Base-by-base conservation (phyloP, 1,284 basidiomycete species). In the Gomphus sp. region DNA sequence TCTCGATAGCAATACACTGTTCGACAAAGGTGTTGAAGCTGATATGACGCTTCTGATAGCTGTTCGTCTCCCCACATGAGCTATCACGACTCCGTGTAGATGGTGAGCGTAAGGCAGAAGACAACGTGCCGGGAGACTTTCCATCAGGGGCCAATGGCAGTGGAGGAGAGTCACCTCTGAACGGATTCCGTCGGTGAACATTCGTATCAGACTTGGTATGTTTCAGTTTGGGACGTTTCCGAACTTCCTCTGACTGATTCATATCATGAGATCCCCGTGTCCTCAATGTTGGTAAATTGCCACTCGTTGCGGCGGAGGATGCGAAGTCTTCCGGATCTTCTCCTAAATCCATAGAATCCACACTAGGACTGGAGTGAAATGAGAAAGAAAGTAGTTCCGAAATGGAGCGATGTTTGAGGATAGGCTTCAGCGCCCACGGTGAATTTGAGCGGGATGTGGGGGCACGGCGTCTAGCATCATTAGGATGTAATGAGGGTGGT, bases 11-110 rank as follows among this genome's bases (percentile, higher is more conserved):
- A 63, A 99, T 96, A 69, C 87, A 94, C 72, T 98, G 97, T 72
- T 98, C 93, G 43, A 99, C 96, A 68, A 95, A 96, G 0, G 94
- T 96, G 73, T 98, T 98, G 81, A 99, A 99, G 66, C 83, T 90
- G 74, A 99, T 99, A 71, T 98, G 96, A 62, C 82, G 80, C 72
- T 84, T 85, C 62, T 72, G 73, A 58, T 64, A 65, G 52, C 59
- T 61, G 62, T 66, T 56, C 58, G 69, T 62, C 62, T 67, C 65
- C 28, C 61, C 68, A 64, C 59, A 66, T 59, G 60, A 60, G 48
- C 53, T 50, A 34, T 53, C 58, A 7, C 41, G 52, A 43, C 39
- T 43, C n/a, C 25, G 36, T 28, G 49, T 18, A 7, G 61, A 39
- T 22, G 33, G 52, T 56, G 61, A 58, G 51, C 61, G 52, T 28